Conservation (phyloP, 1,284 basidiomycete genomes). For the Puccinia hordei region DNA sequence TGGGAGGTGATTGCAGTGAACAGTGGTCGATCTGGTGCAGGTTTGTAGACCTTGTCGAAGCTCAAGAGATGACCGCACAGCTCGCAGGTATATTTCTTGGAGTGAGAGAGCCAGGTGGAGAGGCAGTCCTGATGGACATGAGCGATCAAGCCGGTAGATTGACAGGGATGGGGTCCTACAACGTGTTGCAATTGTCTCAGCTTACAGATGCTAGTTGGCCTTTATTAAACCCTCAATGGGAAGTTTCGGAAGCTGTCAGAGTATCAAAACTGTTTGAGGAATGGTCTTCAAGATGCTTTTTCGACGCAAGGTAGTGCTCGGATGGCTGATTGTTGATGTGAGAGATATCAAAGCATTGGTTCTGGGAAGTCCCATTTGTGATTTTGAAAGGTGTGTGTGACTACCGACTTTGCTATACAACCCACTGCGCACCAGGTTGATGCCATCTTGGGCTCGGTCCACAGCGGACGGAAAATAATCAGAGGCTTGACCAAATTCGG, state of each 20-base stretch:
- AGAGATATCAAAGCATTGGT: neutral
- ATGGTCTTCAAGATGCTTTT: slow-evolving; percentile 29
- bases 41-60: slow-evolving; percentile 91
- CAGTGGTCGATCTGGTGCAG: slow-evolving; percentile 78
- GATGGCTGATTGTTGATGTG: slow-evolving; percentile 3
- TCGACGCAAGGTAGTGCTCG: slow-evolving; percentile 26
- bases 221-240: slow-evolving; percentile 22
- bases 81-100: too few species aligned
- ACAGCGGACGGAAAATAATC: slow-evolving; percentile 4
- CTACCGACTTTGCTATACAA: slow-evolving; percentile 25
- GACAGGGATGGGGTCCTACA: too few species aligned
- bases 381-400: neutral
- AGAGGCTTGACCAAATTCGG: neutral
- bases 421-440: slow-evolving; percentile 24
- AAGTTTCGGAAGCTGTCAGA: slow-evolving; percentile 11
- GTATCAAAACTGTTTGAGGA: slow-evolving; percentile 20
- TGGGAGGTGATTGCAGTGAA: slow-evolving; percentile 66
- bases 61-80: slow-evolving; percentile 61
- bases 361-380: neutral
- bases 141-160: too few species aligned
- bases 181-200: neutral
- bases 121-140: too few species aligned
- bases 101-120: slow-evolving; percentile 52
- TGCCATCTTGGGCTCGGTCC: neutral
- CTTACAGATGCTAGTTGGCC: slow-evolving; percentile 11